Conservation (phyloP, 75 land plant genomes). For the Isoetes taiwanensis region DNA sequence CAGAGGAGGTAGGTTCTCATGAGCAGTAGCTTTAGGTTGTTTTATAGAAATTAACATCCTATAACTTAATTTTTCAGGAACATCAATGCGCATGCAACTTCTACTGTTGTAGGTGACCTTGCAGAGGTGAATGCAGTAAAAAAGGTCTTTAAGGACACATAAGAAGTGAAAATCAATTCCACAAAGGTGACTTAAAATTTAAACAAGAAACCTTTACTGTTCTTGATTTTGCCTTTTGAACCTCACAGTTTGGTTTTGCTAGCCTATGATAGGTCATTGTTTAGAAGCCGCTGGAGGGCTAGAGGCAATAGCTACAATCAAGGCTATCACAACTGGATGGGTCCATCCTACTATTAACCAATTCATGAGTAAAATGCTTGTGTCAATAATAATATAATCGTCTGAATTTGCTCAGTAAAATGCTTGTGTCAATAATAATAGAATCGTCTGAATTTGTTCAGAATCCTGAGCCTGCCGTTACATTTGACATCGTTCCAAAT, state of each 20-base stretch:
- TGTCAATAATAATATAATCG: background rate
- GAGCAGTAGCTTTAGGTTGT: background rate
- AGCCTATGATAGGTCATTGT: constrained; percentile 8
- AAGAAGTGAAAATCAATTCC: background rate
- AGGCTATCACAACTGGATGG: constrained; percentile 3
- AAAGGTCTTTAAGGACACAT: background rate
- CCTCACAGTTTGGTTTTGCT: background rate
- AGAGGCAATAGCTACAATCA: constrained; percentile 2
- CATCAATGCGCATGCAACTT: constrained; percentile 5
- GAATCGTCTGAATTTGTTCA: too few species aligned
- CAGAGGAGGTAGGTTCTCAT: background rate
- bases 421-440: too few species aligned
- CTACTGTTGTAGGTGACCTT: background rate
- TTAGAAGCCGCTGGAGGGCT: constrained; percentile 1
- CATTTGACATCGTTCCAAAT: background rate
- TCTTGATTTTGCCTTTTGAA: too few species aligned
- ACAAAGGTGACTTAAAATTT: background rate
- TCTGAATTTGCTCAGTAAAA: background rate
- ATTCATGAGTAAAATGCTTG: background rate
- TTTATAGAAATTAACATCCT: background rate
- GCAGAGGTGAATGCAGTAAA: constrained; percentile 2
- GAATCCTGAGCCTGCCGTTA: constrained; percentile 1
- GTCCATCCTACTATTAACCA: constrained; percentile 4
- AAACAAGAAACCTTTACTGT: background rate
- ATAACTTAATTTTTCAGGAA: background rate